Conservation (phyloP, 2,329 filamentous ascomycete genomes). For the Hypoxylon sp. region DNA sequence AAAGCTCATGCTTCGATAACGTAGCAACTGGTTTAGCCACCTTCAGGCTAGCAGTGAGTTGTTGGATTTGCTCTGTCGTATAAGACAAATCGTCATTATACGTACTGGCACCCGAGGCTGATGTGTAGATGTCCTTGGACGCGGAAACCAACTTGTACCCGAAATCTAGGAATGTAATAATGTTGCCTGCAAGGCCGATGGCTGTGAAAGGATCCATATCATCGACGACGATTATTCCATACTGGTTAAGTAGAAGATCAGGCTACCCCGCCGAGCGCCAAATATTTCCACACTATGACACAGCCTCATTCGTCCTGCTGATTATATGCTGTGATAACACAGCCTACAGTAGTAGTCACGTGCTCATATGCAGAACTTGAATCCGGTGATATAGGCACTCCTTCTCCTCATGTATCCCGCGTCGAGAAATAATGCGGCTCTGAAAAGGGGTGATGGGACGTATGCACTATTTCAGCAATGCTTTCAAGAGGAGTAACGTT, state of each 20-base stretch:
- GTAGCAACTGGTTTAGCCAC: background rate
- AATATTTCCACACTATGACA: background rate
- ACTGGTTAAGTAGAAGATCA: background rate
- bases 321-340: background rate
- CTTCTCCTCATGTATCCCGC: no score
- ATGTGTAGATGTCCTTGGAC: slow-evolving; percentile 19
- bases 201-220: slow-evolving; percentile 35
- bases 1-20: slow-evolving; percentile 9
- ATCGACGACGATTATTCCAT: background rate
- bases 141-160: slow-evolving; percentile 26
- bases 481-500: no score
- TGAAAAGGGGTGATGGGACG: no score
- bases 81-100: slow-evolving; percentile 16
- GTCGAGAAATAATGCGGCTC: no score
- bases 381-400: background rate
- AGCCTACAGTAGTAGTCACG: background rate
- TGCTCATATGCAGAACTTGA: slow-evolving; percentile 6
- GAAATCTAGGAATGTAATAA: slow-evolving; percentile 36
- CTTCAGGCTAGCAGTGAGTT: slow-evolving; percentile 3
- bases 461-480: no score
- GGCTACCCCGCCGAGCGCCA: background rate
- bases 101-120: slow-evolving; percentile 9
- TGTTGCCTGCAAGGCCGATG: slow-evolving; percentile 34
- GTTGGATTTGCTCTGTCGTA: slow-evolving; percentile 12
- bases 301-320: slow-evolving; percentile 7